Evolutionary conservation across 2,329 filamentous ascomycete species (phyloP).

Genomic region (Pseudogymnoascus sp.): DNA sequence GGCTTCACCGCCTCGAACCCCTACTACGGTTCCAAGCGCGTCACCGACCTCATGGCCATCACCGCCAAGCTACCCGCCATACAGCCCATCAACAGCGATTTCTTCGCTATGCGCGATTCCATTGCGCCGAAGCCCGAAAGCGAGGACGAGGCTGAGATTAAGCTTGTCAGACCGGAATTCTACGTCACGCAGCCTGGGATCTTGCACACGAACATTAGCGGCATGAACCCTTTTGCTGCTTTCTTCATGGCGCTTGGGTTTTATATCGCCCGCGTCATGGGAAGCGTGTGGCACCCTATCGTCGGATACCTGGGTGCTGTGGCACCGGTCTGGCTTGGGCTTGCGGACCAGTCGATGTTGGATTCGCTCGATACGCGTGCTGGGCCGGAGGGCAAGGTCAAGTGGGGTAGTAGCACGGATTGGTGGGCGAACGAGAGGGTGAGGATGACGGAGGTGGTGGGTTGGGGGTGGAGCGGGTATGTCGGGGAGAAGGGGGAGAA

Average conservation of each 20-base stretch:
- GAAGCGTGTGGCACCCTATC: constrained; percentile 82
- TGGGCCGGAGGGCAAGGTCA: constrained; percentile 47
- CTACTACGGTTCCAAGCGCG: constrained; percentile 82
- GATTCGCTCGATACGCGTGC: constrained; percentile 43
- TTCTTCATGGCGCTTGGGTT: constrained; percentile 63
- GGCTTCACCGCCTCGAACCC: constrained; percentile 53
- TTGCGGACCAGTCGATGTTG: constrained; percentile 59
- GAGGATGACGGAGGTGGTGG: constrained; percentile 75
- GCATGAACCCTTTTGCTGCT: constrained; percentile 63
- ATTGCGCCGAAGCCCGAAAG: constrained; percentile 21
- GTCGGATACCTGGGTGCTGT: constrained; percentile 71
- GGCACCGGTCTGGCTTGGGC: constrained; percentile 70
- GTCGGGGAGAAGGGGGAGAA: constrained; percentile 47
- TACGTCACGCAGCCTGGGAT: constrained; percentile 85
- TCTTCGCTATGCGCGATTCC: constrained; percentile 35
- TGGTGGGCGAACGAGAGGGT: constrained; percentile 52
- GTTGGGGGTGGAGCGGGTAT: constrained; percentile 70
- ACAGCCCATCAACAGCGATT: constrained; percentile 50
- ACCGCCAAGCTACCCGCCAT: constrained; percentile 63
- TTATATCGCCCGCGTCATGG: constrained; percentile 67
- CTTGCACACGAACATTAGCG: constrained; percentile 74
- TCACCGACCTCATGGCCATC: constrained; percentile 78
- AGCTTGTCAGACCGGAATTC: constrained; percentile 49
- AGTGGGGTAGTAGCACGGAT: constrained; percentile 78
- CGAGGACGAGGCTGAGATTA: constrained; percentile 18